Evolutionary conservation across 768 basidiomycete species (phyloP).

Genomic region (Leccinum rimulosum): DNA sequence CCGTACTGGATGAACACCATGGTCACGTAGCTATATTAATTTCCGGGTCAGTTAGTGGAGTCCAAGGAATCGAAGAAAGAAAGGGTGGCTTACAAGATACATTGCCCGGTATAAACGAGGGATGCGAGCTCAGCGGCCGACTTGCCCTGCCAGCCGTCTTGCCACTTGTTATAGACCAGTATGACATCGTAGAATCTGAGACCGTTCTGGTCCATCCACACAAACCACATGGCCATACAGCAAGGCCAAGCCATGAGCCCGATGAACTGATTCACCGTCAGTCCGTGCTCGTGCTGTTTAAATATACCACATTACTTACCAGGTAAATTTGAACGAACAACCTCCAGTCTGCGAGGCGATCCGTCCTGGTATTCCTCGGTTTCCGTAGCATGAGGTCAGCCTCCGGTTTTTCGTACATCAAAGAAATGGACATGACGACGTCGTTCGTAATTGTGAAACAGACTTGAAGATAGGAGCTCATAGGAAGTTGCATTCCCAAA

Average conservation of each 20-base stretch:
- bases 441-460: slow-evolving; percentile 55
- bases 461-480: slow-evolving; percentile 52
- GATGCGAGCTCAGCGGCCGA: slow-evolving; percentile 29
- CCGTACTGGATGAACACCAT: slow-evolving; percentile 32
- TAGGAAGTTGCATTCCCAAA: slow-evolving; percentile 56
- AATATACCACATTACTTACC: slow-evolving; percentile 25
- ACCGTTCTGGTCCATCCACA: slow-evolving; percentile 37
- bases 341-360: slow-evolving; percentile 48
- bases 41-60: background rate
- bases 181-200: slow-evolving; percentile 36
- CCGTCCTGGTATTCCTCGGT: slow-evolving; percentile 47
- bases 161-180: slow-evolving; percentile 39
- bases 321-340: slow-evolving; percentile 48
- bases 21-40: slow-evolving; percentile 32
- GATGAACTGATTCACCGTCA: slow-evolving; percentile 32
- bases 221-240: slow-evolving; percentile 41
- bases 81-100: slow-evolving; percentile 36
- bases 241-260: slow-evolving; percentile 45
- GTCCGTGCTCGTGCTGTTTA: background rate
- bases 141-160: slow-evolving; percentile 36
- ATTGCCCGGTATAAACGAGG: slow-evolving; percentile 40
- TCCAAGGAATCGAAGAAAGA: slow-evolving; percentile 17
- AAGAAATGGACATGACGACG: slow-evolving; percentile 46
- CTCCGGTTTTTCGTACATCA: slow-evolving; percentile 54
- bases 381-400: slow-evolving; percentile 46